Base-by-base conservation (phyloP, 2,329 filamentous ascomycete species). In the Diaporthe velutina region DNA sequence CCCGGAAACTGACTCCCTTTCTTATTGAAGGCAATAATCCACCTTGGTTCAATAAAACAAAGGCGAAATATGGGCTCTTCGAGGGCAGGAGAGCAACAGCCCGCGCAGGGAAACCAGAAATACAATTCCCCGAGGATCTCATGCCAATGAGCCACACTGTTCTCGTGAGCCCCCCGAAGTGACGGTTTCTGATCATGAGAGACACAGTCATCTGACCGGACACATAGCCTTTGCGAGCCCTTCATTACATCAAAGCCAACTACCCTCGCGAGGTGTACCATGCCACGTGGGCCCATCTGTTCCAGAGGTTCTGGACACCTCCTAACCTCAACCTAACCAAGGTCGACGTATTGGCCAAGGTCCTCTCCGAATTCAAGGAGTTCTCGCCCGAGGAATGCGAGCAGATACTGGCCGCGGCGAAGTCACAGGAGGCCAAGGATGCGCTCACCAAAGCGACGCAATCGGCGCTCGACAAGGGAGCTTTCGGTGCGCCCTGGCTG, bases 401-500 rank as follows among this genome's bases (percentile, higher is more conserved):
- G 15, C 82, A 82, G 28, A 92, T 95, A 70, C 77, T 94, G 73
- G 80, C 83, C 4, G 90, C 87, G 0, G 86, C 88, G 0, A 83
- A 80, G 9, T 86, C 86, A 30, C 85, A 87, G 6, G 83, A 89
- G 70, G 78, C 80, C 73, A 86, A 86, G 78, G 78, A 80, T 33
- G 73, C 74, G 70, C 82, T 93, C 70, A 87, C 86, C 57, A 85
- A 82, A 4, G 87, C 88, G 57, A 95, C 93, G 25, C 86, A 90
- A 75, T 86, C 87, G 77, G 93, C 90, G 0, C 81, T 94, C 22
- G 88, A 90, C 50, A 85, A 84, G 67, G 94, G 94, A 0, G 94
- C 94, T 0, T 96, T 94, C 82, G 94, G 94, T 0, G 90, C 91
- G 67, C 94, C 94, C 1, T 96, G 94, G 94, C 86, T 94, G 75